These are phyloP conservation scores for Suillus subluteus DNA, from an alignment of 768 basidiomycete genomes.

Conservation along the genomic window DNA sequence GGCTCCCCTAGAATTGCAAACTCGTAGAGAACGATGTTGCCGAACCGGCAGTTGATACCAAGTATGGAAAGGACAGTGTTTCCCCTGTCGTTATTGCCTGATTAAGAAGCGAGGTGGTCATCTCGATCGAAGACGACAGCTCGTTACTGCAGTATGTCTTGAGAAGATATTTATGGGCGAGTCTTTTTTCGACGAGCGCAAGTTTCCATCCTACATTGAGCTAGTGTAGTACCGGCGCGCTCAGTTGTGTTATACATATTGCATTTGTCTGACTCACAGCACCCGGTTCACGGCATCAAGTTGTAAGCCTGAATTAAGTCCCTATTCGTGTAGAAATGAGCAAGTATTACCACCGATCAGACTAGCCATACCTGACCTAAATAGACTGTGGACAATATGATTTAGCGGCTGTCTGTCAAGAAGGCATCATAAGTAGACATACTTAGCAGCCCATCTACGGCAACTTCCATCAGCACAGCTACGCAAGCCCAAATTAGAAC, in stretches of 20 bases:
- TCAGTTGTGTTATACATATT: background rate
- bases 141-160: slow-evolving; percentile 28
- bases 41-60: slow-evolving; percentile 18
- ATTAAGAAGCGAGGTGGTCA: slow-evolving; percentile 24
- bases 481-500: slow-evolving; percentile 2
- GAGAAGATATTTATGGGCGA: slow-evolving; percentile 25
- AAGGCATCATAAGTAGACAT: background rate
- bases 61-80: slow-evolving; percentile 36
- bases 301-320: slow-evolving; percentile 41
- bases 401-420: background rate
- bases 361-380: background rate
- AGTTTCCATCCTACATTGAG: slow-evolving; percentile 31
- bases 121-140: slow-evolving; percentile 30
- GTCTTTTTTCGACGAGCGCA: slow-evolving; percentile 25
- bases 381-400: too few relatives aligned
- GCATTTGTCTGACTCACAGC: slow-evolving; percentile 24
- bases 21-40: slow-evolving; percentile 13
- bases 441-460: background rate
- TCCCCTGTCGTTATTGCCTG: slow-evolving; percentile 3
- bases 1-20: background rate
- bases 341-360: background rate
- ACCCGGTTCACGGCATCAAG: slow-evolving; percentile 32
- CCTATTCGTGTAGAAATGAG: slow-evolving; percentile 24
- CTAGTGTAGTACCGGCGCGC: background rate
- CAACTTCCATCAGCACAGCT: background rate